phyloP scores from a whole-genome alignment of 768 basidiomycete species.

The Macrolepiota dolichaula region DNA sequence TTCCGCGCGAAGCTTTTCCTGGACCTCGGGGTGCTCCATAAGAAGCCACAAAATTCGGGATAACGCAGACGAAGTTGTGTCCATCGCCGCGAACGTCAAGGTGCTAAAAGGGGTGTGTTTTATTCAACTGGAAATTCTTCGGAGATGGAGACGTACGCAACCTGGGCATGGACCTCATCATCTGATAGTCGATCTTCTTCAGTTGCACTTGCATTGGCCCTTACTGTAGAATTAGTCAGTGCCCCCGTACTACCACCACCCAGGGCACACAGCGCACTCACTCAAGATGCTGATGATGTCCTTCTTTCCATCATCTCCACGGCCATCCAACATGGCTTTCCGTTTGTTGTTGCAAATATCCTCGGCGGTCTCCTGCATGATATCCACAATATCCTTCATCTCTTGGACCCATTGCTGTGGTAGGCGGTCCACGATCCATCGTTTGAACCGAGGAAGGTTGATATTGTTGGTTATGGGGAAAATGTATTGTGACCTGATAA shows the following conservation, averaged over 20 bases:
- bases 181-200: conserved; percentile 28
- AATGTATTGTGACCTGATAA: not conserved
- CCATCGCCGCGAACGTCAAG: conserved; percentile 38
- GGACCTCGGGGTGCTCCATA: conserved; percentile 30
- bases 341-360: conserved; percentile 35
- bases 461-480: not conserved
- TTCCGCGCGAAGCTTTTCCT: conserved; percentile 34
- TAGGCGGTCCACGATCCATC: conserved; percentile 3
- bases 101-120: conserved; percentile 16
- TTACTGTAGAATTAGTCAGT: conserved; percentile 25
- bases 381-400: conserved; percentile 30
- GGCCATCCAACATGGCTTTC: conserved; percentile 24
- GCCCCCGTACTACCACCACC: not conserved
- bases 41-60: conserved; percentile 30
- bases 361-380: conserved; percentile 32
- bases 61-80: conserved; percentile 39
- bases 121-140: not conserved
- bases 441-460: conserved; percentile 5
- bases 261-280: conserved; percentile 12
- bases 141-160: conserved; percentile 1
- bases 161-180: conserved; percentile 36
- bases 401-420: conserved; percentile 23
- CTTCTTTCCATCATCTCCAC: conserved; percentile 33
- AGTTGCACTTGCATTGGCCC: conserved; percentile 32
- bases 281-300: conserved; percentile 45